These are phyloP conservation scores for Agaricus subrufescens DNA, from an alignment of 768 basidiomycete genomes.

Conservation along the genomic window DNA sequence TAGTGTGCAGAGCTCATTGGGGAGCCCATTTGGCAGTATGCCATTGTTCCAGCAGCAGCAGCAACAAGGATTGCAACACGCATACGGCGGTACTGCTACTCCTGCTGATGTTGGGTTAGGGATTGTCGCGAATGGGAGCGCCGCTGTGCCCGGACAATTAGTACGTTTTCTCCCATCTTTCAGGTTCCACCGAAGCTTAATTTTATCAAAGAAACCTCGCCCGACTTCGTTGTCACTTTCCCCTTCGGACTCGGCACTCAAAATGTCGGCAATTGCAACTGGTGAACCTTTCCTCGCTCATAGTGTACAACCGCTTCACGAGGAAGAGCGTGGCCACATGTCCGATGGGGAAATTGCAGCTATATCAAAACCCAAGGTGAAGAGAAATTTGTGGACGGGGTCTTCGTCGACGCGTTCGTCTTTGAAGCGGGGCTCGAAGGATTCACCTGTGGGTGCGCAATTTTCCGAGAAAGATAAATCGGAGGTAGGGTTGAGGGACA, in stretches of 20 bases:
- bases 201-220: conserved; percentile 30
- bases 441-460: conserved; percentile 9
- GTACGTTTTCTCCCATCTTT: background rate
- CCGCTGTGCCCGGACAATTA: conserved; percentile 2
- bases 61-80: conserved; percentile 13
- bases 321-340: conserved; percentile 48
- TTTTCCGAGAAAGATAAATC: conserved; percentile 11
- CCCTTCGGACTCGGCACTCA: conserved; percentile 58
- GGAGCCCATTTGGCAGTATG: conserved; percentile 29
- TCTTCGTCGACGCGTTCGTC: conserved; percentile 33
- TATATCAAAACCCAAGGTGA: conserved; percentile 31
- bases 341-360: conserved; percentile 61
- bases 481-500: conserved; percentile 23
- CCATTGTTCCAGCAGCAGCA: conserved; percentile 1
- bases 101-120: too few species aligned
- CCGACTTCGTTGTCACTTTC: conserved; percentile 52
- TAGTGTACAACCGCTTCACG: conserved; percentile 27
- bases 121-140: conserved; percentile 14
- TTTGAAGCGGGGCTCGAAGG: conserved; percentile 13
- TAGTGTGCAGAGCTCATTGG: conserved; percentile 36
- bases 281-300: conserved; percentile 21
- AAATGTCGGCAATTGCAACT: conserved; percentile 32
- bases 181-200: background rate
- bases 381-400: conserved; percentile 57
- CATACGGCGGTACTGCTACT: too few species aligned